Evolutionary conservation across 805 yeast genomes (phyloP), one percentile per base, ranked within the genome.

Genomic region (Saturnispora besseyi): DNA sequence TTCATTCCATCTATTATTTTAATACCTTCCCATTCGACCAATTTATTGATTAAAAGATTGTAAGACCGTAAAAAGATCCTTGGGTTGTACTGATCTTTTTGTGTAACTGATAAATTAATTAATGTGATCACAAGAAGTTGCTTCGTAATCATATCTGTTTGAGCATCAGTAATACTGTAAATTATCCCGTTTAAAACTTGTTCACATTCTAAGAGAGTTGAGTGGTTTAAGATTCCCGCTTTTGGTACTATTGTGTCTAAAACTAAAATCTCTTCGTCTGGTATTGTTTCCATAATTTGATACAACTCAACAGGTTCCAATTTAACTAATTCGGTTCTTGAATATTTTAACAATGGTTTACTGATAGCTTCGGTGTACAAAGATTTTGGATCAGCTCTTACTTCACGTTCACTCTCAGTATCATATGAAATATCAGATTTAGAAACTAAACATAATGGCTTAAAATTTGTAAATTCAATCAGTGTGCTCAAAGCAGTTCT

Each of bases 11-110:
- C 51, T 3, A 70, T 38, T 5, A 68, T 64, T 45, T 66, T 59
- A 0, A 74, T 34, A 0, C 60, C 50, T 0, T 74, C 74, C 1
- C 67, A 61, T 33, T 73, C 76, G 15, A 76, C 59, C 28, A 77
- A 45, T 18, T 59, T 61, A 34, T 71, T 75, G 52, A 77, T 59
- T 2, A 72, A 56, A 10, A 64, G 61, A 40, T 65, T 70, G 53
- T 73, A 73, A 4, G 70, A 59, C 24, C 59, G 55, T 10, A 73
- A 56, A 48, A 66, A 76, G 9, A 69, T 61, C 36, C 63, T 67
- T 1, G 72, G 69, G 51, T 73, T 73, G 21, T 59, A 60, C 48
- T 58, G 57, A 2, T 54, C 45, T 1, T 58, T 51, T 9, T 62
- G 51, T n/a, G 67, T 66, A 1, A 68, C 59, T 4, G 70, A 67